phyloP scores from a whole-genome alignment of 1,284 basidiomycete species.

The Ustilago bromivora region DNA sequence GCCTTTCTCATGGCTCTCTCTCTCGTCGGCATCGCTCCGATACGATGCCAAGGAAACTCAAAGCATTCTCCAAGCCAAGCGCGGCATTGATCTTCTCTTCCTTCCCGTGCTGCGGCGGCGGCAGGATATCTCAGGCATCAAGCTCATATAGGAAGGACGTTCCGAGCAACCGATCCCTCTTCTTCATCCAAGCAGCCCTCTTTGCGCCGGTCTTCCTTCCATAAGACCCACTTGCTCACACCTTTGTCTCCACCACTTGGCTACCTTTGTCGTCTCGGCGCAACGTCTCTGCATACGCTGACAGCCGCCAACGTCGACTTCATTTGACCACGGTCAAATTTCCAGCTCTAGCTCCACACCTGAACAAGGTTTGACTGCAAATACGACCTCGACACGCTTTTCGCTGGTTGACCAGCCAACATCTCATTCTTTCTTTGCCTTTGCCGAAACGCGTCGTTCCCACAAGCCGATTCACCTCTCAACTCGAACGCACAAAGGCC shows the following conservation, averaged over 20 bases:
- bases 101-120: not conserved
- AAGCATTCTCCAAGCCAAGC: not conserved
- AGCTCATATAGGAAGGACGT: not conserved
- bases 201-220: not conserved
- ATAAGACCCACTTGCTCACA: not conserved
- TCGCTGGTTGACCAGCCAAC: constrained; percentile 4
- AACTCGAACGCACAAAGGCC: not conserved
- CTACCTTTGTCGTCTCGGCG: not conserved
- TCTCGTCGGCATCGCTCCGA: not conserved
- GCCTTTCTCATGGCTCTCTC: not conserved
- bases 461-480: not conserved
- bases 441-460: not conserved
- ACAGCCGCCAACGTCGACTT: not conserved
- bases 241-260: constrained; percentile 1
- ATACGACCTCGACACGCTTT: constrained; percentile 10
- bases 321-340: constrained; percentile 9
- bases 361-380: constrained; percentile 4
- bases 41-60: not conserved
- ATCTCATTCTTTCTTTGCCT: not conserved
- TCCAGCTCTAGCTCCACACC: not conserved
- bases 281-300: not conserved
- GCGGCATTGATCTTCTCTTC: not conserved
- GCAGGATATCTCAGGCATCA: not conserved
- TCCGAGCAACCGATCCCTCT: constrained; percentile 1
- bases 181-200: not conserved